Evolutionary conservation across 495 filamentous ascomycete genomes (phyloP).

Genomic region (Platismatia glauca): DNA sequence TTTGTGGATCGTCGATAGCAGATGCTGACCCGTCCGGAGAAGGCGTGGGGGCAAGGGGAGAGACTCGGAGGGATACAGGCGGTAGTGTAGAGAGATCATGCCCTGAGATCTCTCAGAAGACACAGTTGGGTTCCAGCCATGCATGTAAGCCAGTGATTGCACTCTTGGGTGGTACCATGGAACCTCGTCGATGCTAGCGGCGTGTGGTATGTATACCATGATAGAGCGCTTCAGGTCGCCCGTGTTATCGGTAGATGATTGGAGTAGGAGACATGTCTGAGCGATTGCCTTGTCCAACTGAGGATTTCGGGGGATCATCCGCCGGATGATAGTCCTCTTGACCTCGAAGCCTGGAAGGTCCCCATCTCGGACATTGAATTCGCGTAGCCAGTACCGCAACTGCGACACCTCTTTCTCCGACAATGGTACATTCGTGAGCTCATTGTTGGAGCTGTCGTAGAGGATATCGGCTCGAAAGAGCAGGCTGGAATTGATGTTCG

Average conservation of each 20-base stretch:
- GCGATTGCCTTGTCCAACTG: constrained; percentile 60
- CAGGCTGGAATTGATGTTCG: constrained; percentile 75
- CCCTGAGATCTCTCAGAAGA: constrained; percentile 33
- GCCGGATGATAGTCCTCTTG: constrained; percentile 56
- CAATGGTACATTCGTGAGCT: constrained; percentile 1
- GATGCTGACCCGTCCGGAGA: constrained; percentile 57
- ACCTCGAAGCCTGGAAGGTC: constrained; percentile 44
- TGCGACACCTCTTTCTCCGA: constrained; percentile 6
- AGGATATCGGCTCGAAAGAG: constrained; percentile 84
- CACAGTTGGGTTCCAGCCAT: constrained; percentile 43
- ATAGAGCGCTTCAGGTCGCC: constrained; percentile 35
- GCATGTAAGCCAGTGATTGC: constrained; percentile 61
- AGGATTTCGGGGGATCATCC: constrained; percentile 72
- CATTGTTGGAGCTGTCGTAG: constrained; percentile 38
- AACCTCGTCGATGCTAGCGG: constrained; percentile 47
- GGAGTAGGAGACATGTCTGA: constrained; percentile 66
- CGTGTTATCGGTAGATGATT: constrained; percentile 13
- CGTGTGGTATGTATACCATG: constrained; percentile 74
- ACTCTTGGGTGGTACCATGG: constrained; percentile 85
- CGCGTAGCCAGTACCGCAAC: not conserved
- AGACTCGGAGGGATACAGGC: constrained; percentile 44
- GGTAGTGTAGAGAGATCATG: constrained; percentile 58
- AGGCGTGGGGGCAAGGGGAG: constrained; percentile 43
- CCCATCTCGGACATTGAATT: constrained; percentile 27
- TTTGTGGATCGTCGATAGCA: constrained; percentile 66